Evolutionary conservation across 768 basidiomycete species (phyloP).

Genomic region (Suillus alpinus): DNA sequence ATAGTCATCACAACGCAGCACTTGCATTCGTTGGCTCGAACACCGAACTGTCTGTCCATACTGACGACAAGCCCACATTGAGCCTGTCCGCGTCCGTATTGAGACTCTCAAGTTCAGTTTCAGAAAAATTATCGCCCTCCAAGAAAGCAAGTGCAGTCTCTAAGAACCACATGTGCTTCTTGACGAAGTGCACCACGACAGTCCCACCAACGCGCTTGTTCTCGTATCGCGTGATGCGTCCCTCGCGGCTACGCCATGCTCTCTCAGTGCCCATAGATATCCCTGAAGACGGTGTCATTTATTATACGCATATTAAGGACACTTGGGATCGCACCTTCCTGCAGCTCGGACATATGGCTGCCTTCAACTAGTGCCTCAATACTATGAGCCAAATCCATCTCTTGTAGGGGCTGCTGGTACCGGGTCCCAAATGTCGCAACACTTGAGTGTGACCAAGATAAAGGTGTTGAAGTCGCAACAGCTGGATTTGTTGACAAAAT

Average conservation of each 20-base stretch:
- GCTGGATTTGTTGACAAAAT: conserved; percentile 23
- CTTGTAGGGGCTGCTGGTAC: conserved; percentile 67
- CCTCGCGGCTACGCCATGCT: conserved; percentile 75
- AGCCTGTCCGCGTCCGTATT: conserved; percentile 12
- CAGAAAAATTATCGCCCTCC: conserved; percentile 71
- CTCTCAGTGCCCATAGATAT: conserved; percentile 56
- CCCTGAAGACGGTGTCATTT: conserved; percentile 34
- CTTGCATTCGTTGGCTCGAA: conserved; percentile 17
- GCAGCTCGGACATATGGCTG: conserved; percentile 72
- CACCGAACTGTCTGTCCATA: conserved; percentile 29
- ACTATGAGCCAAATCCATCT: conserved; percentile 64
- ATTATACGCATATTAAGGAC: not conserved
- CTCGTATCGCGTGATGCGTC: conserved; percentile 60
- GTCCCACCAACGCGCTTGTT: conserved; percentile 84
- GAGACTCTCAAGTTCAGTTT: conserved; percentile 30
- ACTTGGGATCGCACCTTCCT: conserved; percentile 47
- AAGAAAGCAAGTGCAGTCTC: conserved; percentile 90
- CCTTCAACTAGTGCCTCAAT: conserved; percentile 95
- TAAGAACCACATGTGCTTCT: conserved; percentile 94
- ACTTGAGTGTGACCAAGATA: conserved; percentile 73
- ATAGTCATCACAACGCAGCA: conserved; percentile 5
- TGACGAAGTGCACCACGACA: conserved; percentile 94
- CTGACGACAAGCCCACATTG: conserved; percentile 21
- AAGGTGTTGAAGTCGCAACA: conserved; percentile 39
- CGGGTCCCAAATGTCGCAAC: conserved; percentile 82